These are phyloP conservation scores for Aspergillus unguis DNA, from an alignment of 2,329 filamentous ascomycete genomes.

Conservation along the genomic window DNA sequence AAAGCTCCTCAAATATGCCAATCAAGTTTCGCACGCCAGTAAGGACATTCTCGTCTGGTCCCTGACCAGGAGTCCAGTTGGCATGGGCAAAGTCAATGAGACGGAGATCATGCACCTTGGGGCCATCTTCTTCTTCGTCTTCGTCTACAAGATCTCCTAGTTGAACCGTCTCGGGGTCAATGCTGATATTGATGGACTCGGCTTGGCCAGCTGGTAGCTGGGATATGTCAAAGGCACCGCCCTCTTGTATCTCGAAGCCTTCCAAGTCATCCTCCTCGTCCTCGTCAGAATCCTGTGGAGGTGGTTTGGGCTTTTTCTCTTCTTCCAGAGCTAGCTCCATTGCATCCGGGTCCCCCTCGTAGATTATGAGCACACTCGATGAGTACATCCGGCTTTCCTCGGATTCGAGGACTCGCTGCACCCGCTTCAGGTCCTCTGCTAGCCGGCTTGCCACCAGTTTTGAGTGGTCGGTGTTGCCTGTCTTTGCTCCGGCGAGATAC, in stretches of 20 bases:
- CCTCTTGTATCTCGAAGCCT: conserved; percentile 22
- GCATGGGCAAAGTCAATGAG: conserved; percentile 98
- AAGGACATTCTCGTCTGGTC: conserved; percentile 80
- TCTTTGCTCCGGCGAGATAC: conserved; percentile 51
- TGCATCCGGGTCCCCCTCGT: conserved; percentile 60
- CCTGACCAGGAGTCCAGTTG: conserved; percentile 72
- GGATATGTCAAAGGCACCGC: conserved; percentile 30
- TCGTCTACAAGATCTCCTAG: conserved; percentile 50
- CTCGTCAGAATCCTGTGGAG: conserved; percentile 31
- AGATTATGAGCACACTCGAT: conserved; percentile 62
- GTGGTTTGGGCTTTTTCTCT: conserved; percentile 36
- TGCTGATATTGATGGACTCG: conserved; percentile 34
- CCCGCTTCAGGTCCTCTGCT: conserved; percentile 39
- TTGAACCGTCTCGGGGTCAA: conserved; percentile 37
- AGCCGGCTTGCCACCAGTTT: conserved; percentile 43
- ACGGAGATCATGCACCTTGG: conserved; percentile 73
- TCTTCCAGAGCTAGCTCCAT: conserved; percentile 50
- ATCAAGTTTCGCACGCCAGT: conserved; percentile 69
- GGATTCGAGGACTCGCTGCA: conserved; percentile 50
- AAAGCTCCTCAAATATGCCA: conserved; percentile 67
- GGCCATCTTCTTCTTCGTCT: conserved; percentile 55
- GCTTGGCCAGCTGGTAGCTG: conserved; percentile 29
- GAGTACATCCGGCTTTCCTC: conserved; percentile 67
- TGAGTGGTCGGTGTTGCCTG: conserved; percentile 42
- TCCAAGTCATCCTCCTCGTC: conserved; percentile 24